Conservation (phyloP, 805 yeast genomes). For the Gaillardinia entomophila region DNA sequence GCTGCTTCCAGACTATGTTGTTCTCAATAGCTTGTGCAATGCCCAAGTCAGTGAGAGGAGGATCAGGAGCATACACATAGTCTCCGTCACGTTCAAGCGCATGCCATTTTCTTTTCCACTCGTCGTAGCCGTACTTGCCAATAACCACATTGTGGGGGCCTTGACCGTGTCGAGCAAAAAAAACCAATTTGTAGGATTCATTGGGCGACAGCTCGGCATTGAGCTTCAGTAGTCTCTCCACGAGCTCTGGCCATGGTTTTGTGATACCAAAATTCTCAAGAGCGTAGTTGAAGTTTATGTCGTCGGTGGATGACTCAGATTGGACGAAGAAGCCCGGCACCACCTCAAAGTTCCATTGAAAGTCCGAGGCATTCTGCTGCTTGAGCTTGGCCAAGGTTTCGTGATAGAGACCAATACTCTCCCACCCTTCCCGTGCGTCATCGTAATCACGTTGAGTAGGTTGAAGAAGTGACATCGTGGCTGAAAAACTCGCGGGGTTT, state of each 20-base stretch:
- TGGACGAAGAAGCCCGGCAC: conserved; percentile 49
- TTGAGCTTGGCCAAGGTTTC: conserved; percentile 4
- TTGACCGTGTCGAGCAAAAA: conserved; percentile 65
- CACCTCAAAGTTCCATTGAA: conserved; percentile 44
- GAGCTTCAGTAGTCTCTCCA: conserved; percentile 23
- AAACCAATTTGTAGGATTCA: conserved; percentile 43
- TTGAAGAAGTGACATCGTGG: conserved; percentile 19
- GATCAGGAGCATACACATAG: conserved; percentile 54
- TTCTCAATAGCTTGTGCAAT: conserved; percentile 49
- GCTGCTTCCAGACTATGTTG: conserved; percentile 36
- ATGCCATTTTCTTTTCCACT: conserved; percentile 57
- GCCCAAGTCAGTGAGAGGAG: conserved; percentile 52
- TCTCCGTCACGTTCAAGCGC: conserved; percentile 48
- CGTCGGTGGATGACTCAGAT: conserved; percentile 38
- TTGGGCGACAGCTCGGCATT: conserved; percentile 28
- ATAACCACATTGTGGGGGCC: conserved; percentile 60
- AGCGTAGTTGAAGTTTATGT: conserved; percentile 39
- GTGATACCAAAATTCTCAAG: conserved; percentile 40
- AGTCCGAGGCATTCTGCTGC: conserved; percentile 15
- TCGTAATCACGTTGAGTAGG: conserved; percentile 24
- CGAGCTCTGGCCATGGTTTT: conserved; percentile 36
- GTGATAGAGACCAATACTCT: conserved; percentile 12
- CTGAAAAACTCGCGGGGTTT: too few species aligned
- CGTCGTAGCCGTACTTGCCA: conserved; percentile 46
- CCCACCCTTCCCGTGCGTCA: conserved; percentile 26